Evolutionary conservation across 1,139 yeast species (phyloP).

Genomic region (Tardiomyces depauwii): DNA sequence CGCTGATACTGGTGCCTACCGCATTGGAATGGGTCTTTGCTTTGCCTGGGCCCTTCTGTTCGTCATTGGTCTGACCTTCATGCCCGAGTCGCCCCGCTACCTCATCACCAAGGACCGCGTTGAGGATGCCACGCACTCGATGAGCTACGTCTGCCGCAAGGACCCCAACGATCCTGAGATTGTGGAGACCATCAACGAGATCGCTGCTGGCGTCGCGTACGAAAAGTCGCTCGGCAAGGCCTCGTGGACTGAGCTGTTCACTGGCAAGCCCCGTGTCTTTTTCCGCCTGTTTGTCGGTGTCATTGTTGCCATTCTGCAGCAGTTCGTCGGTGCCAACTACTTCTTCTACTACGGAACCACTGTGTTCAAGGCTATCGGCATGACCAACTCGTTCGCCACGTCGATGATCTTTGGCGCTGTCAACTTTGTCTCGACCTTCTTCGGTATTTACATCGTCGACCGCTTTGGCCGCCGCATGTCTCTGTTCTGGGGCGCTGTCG

Average conservation of each 20-base stretch:
- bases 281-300: slow-evolving; percentile 57
- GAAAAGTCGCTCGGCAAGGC: slow-evolving; percentile 57
- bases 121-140: slow-evolving; percentile 48
- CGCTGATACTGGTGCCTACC: slow-evolving; percentile 45
- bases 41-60: slow-evolving; percentile 34
- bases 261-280: slow-evolving; percentile 57
- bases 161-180: slow-evolving; percentile 49
- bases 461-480: slow-evolving; percentile 60
- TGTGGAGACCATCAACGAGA: slow-evolving; percentile 45
- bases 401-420: slow-evolving; percentile 70
- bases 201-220: slow-evolving; percentile 49
- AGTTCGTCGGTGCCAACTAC: slow-evolving; percentile 71
- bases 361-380: slow-evolving; percentile 65
- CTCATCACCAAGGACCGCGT: slow-evolving; percentile 42
- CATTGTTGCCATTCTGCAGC: slow-evolving; percentile 58
- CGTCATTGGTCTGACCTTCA: slow-evolving; percentile 45
- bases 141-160: slow-evolving; percentile 55
- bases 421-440: slow-evolving; percentile 64
- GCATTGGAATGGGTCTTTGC: slow-evolving; percentile 46
- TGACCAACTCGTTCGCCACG: slow-evolving; percentile 61
- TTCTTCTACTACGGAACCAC: slow-evolving; percentile 77
- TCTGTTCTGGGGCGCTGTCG: slow-evolving; percentile 50
- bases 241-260: slow-evolving; percentile 53
- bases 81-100: slow-evolving; percentile 77
- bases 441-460: slow-evolving; percentile 57